Conservation (phyloP, 129 eudicot species). For the Pseudognaphalium luteoalbum region DNA sequence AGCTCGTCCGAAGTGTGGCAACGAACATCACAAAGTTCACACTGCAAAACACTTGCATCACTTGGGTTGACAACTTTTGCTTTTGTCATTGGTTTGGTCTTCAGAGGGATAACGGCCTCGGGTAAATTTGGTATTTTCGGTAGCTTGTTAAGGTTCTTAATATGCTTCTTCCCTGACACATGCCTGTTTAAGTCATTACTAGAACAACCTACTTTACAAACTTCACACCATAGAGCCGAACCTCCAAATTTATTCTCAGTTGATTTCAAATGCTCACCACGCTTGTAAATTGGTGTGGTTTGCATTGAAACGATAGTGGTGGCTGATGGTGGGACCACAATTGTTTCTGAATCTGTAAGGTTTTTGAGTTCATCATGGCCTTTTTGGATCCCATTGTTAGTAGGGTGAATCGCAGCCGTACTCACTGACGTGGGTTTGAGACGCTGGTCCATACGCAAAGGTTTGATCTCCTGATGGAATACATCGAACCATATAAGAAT, state of each 20-base stretch:
- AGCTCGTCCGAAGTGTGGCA: neutral
- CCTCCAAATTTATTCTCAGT: neutral
- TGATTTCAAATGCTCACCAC: conserved; percentile 3
- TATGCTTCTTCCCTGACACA: conserved; percentile 15
- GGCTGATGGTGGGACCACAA: neutral
- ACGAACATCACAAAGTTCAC: conserved; percentile 25
- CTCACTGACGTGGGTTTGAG: conserved; percentile 4
- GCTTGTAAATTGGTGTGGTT: conserved; percentile 2
- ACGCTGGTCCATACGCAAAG: neutral
- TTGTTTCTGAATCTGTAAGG: neutral
- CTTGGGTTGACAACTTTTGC: conserved; percentile 17
- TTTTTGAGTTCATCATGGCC: neutral
- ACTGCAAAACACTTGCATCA: neutral
- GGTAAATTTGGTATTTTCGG: neutral
- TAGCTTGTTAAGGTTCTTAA: conserved; percentile 6
- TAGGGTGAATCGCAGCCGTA: conserved; percentile 1
- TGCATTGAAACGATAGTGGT: neutral
- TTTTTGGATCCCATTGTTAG: neutral
- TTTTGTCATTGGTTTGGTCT: neutral
- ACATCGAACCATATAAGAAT: conserved; percentile 15
- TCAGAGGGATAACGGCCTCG: neutral
- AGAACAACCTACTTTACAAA: conserved; percentile 5
- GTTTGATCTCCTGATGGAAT: conserved; percentile 10
- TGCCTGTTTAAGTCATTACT: neutral
- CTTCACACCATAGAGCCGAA: conserved; percentile 18